Evolutionary conservation across 2,329 filamentous ascomycete species (phyloP).

Genomic region (Aulographum hederae): DNA sequence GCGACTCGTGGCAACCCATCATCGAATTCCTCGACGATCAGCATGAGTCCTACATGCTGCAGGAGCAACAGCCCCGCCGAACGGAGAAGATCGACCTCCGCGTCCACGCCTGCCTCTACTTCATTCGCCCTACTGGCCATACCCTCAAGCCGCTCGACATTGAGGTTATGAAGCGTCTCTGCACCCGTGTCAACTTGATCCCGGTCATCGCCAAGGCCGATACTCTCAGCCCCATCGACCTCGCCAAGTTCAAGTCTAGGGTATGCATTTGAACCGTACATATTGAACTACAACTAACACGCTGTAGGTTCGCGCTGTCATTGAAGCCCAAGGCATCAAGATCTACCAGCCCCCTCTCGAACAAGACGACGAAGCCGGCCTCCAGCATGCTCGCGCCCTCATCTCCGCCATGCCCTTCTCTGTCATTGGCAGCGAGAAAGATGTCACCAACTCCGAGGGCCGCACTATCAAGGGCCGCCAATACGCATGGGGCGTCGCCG

Average conservation of each 20-base stretch:
- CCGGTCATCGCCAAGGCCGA: conserved; percentile 98
- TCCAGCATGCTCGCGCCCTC: conserved; percentile 81
- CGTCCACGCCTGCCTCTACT: conserved; percentile 96
- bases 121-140: conserved; percentile 96
- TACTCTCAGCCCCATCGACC: conserved; percentile 80
- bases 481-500: conserved; percentile 97
- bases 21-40: conserved; percentile 99
- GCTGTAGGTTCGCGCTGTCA: conserved; percentile 70
- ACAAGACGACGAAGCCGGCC: conserved; percentile 93
- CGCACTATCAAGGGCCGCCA: conserved; percentile 98
- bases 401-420: conserved; percentile 98
- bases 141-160: conserved; percentile 97
- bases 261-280: conserved; percentile 33
- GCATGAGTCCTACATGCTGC: conserved; percentile 99
- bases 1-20: conserved; percentile 99
- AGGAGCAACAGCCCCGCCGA: conserved; percentile 97
- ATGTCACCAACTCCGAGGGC: conserved; percentile 89
- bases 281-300: conserved; percentile 6
- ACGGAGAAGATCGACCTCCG: conserved; percentile 98
- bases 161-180: conserved; percentile 98
- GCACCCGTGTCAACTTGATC: conserved; percentile 94
- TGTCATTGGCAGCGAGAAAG: conserved; percentile 97
- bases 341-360: conserved; percentile 97
- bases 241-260: conserved; percentile 87
- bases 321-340: conserved; percentile 98